Base-by-base conservation (phyloP, 2,329 filamentous ascomycete genomes). In the Pseudogymnoascus sp. region DNA sequence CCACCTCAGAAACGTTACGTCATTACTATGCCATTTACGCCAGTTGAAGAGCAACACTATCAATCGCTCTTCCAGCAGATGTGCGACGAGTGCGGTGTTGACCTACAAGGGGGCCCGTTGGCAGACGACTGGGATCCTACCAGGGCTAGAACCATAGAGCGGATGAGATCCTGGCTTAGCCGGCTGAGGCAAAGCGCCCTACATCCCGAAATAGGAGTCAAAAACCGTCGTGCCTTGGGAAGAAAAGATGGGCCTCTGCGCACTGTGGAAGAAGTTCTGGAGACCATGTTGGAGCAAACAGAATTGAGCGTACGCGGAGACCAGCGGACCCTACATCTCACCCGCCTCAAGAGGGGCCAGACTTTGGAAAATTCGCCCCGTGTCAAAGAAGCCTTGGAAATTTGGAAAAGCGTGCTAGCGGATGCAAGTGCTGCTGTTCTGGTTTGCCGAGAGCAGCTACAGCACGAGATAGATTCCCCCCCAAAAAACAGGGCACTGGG, bases 31-130 rank as follows among this genome's bases (percentile, higher is more conserved):
- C 91, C 94, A 0, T 96, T 97, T 70, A 94, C 89, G 0, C 85
- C 90, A 0, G 84, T 97, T 9, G 94, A 97, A 71, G 90, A 97
- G 71, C 91, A 97, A 70, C 86, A 96, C 70, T 97, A 97, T 70
- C 80, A 83, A 42, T 84, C 86, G 5, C 74, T 96, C 2, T 92
- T 93, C 71, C 81, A 85, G 58, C 80, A 90, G 65, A 91, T 96
- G 84, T 86, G 86, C 60, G 80, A 86, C 29, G 84, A 84, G 1
- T 89, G 87, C 65, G 86, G 84, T 1, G 73, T 97, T 5, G 80
- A 85, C 67, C 69, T 77, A 0, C 77, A 84, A 27, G 92, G 93
- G 0, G 77, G 76, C 2, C 90, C 91, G 0, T 64, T 84, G 0
- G 65, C 69, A 2, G 80, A 81, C 3, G 79, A 84, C 3, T 95